Evolutionary conservation across 345 rosid species (phyloP).

Genomic region (Eucalyptus urophylla): DNA sequence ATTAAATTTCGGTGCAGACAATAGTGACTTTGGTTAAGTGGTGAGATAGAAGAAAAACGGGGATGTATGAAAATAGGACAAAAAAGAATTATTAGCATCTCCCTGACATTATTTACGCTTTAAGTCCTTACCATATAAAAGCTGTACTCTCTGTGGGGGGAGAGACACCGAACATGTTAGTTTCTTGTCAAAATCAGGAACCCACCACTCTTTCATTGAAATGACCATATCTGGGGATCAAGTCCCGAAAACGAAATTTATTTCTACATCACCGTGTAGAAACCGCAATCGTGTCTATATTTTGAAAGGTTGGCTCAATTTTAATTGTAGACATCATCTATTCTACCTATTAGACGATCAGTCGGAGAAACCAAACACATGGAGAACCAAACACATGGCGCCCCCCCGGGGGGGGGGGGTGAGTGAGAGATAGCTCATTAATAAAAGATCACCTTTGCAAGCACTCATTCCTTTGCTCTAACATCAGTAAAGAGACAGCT

Average conservation of each 20-base stretch:
- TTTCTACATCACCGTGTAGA: conserved; percentile 22
- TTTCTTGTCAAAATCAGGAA: conserved; percentile 67
- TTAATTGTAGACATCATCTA: not conserved
- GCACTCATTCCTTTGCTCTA: not conserved
- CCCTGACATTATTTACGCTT: not conserved
- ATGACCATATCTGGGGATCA: conserved; percentile 7
- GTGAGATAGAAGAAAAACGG: not conserved
- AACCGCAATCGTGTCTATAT: conserved; percentile 14
- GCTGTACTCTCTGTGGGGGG: not conserved
- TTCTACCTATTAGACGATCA: not conserved
- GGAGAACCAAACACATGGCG: not conserved
- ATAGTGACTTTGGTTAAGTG: not conserved
- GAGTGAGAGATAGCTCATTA: not conserved
- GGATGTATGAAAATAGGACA: not conserved
- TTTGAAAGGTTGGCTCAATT: not conserved
- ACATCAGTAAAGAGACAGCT: not conserved
- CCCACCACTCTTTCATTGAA: conserved; percentile 1
- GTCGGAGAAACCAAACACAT: not conserved
- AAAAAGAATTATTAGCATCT: not conserved
- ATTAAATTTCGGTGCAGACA: not conserved
- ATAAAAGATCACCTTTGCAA: not conserved
- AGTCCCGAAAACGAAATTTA: conserved; percentile 11
- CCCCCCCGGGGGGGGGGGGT: not conserved
- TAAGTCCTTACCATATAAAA: not conserved
- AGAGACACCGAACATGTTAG: conserved; percentile 25